Evolutionary conservation across 1,284 basidiomycete species (phyloP), one percentile per base, ranked within the genome.

Genomic region (Neolentinus lepideus): DNA sequence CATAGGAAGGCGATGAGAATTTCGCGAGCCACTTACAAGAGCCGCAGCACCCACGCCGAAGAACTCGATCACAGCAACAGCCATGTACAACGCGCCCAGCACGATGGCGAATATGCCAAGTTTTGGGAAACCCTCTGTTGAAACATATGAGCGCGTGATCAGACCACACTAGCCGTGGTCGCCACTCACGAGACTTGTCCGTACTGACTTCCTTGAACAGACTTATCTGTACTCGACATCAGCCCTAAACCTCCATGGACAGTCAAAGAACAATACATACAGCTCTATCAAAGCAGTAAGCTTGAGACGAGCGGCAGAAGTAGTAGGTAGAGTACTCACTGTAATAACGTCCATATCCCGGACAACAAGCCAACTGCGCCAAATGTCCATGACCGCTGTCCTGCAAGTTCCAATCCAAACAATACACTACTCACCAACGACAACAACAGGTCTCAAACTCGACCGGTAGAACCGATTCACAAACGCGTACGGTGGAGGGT

Each of bases 61-160:
- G 29, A 77, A 63, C 61, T 89, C 82, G 43, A 90, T 80, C 1
- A 63, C 71, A 21, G 77, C 75, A 16, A 80, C 71, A 0, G 68
- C 70, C 53, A 77, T 71, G 64, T 80, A 85, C 53, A 88, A 54
- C 3, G 72, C 68, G 0, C 85, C 86, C 43, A 88, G 68, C 0
- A 82, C 78, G 54, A 90, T 80, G 19, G 82, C 78, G 57, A 84
- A 73, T 0, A 75, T 75, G 2, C 76, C 79, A 52, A 92, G 71
- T 61, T 77, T 77, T 2, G 74, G 68, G 1, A 75, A 62, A 19
- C 70, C 62, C 54, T 77, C 81, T 82, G 62, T 12, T 4, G 12
- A 31, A 31, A 31, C 12, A 4, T 31, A 12, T 31, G 12, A 6
- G 29, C 4, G 29, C 29, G 12, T 6, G 12, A 12, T 31, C 29